Conservation (phyloP, 257 asterid species). For the Nicotiana sylvestris region DNA sequence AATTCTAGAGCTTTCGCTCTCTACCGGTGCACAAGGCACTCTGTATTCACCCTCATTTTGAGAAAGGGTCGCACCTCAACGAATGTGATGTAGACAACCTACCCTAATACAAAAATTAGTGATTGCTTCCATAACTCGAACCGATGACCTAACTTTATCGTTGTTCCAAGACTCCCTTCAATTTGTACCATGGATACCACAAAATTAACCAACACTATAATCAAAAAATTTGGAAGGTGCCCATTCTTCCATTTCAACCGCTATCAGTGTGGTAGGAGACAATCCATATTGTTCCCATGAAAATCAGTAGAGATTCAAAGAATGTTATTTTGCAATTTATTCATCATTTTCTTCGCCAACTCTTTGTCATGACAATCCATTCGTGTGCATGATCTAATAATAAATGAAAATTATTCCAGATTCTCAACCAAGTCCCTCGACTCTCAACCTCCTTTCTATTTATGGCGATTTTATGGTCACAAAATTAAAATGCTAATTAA, state of each 20-base stretch:
- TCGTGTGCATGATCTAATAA: slow-evolving; percentile 8
- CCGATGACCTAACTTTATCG: too few species aligned
- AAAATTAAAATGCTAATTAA: not conserved
- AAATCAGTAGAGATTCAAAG: not conserved
- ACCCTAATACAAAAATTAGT: too few species aligned
- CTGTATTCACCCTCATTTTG: too few species aligned
- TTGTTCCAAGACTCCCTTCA: too few species aligned
- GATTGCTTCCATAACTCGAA: too few species aligned
- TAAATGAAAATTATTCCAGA: not conserved
- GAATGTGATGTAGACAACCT: too few species aligned
- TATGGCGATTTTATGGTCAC: not conserved
- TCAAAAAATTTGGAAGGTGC: not conserved
- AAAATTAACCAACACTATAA: too few species aligned
- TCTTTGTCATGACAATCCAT: not conserved
- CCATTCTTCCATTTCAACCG: not conserved
- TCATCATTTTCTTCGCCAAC: not conserved
- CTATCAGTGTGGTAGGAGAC: not conserved
- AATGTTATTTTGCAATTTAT: not conserved
- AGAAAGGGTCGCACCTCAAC: rapidly evolving
- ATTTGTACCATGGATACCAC: not conserved
- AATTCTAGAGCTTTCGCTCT: too few species aligned
- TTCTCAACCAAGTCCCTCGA: not conserved
- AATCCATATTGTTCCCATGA: not conserved
- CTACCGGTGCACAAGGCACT: too few species aligned
- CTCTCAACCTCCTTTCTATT: not conserved